Evolutionary conservation across 192 early-diverging fungal species (phyloP), one percentile per base, ranked within the genome.

Genomic region (Backusella tarrabulga): DNA sequence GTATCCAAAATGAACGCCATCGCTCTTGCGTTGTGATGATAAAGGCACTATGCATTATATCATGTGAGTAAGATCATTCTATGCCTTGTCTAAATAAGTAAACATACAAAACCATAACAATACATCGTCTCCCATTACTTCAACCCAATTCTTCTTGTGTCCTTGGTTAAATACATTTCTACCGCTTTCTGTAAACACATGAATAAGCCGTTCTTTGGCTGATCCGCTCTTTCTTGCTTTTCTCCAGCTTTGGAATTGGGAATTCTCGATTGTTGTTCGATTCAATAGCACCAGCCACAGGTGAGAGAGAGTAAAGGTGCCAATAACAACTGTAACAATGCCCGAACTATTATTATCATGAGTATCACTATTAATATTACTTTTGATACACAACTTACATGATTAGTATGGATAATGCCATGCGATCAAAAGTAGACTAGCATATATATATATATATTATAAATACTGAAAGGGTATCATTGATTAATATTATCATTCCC

Each of bases 21-120:
- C 74, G 17, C n/a, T 19, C 14, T 4, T 26, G 15, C 35, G 32
- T 35, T 60, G 34, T 17, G 75, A 44, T 44, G 21, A 9, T 23
- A 76, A 46, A 34, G 75, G 75, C 21, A 76, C 75, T 75, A 19
- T 11, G 4, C 7, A 35, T 42, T 19, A 44, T 14, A 63, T 12
- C 56, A 63, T 63, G 56, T 63, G 56, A 63, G 56, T 63, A 7
- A 56, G 7, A 54, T 26, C 19, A 56, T 40, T 40, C 7, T 11
- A 56, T 23, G 23, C 21, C 2, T 23, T 19, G 1, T 6, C 32
- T 32, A 32, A 32, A 0, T 32, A 32, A 32, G 3, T 2, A 32
- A 68, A 72, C 86, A 73, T 82, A 87, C 86, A 17, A 81, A 86
- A 88, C 87, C 87, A 88, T 17, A 85, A 77, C 79, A 83, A 83